Conservation (phyloP, 768 basidiomycete genomes). For the Pilatotrama ljubarskyi region DNA sequence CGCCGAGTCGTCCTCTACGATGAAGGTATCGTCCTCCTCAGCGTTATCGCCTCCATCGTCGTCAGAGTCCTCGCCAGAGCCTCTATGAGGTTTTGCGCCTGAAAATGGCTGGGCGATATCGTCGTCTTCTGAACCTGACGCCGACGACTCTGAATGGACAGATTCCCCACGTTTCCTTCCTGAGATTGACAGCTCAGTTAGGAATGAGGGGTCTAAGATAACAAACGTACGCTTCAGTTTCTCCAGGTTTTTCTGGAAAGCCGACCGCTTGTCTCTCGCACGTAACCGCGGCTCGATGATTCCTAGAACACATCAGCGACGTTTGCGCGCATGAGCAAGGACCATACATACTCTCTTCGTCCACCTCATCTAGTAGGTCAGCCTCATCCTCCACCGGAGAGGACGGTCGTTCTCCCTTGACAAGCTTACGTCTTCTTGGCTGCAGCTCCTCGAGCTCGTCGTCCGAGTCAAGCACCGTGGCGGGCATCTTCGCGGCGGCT, state of each 20-base stretch:
- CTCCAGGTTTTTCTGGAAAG: constrained; percentile 65
- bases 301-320: constrained; percentile 36
- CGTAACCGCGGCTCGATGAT: constrained; percentile 69
- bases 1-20: constrained; percentile 58
- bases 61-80: constrained; percentile 28
- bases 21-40: constrained; percentile 47
- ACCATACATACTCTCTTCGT: constrained; percentile 51
- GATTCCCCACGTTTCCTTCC: constrained; percentile 47
- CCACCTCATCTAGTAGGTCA: constrained; percentile 49
- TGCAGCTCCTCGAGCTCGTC: constrained; percentile 31
- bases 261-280: constrained; percentile 54
- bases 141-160: constrained; percentile 30
- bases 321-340: not conserved
- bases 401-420: constrained; percentile 44
- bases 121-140: constrained; percentile 32
- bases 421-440: constrained; percentile 41
- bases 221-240: constrained; percentile 60
- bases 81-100: constrained; percentile 23
- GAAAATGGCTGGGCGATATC: constrained; percentile 24
- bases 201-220: not conserved
- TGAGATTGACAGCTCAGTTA: constrained; percentile 15
- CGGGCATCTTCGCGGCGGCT: constrained; percentile 22
- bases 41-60: constrained; percentile 32
- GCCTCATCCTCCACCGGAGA: constrained; percentile 44
- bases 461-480: constrained; percentile 33